Evolutionary conservation across 805 yeast genomes (phyloP).

Genomic region (Candida stauntonica): DNA sequence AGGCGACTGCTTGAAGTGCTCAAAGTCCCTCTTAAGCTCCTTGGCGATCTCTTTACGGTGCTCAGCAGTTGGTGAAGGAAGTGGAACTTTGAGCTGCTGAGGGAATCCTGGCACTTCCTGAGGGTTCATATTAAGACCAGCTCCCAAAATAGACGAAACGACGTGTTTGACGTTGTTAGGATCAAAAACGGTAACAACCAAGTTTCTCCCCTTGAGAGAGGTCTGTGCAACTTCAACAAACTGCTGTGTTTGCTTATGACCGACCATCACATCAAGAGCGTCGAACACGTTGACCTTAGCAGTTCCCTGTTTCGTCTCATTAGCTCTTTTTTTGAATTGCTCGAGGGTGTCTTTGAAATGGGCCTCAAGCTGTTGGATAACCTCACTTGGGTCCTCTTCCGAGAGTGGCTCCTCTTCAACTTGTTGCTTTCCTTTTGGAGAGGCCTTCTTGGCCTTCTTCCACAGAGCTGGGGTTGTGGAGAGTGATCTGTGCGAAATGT

Average conservation of each 20-base stretch:
- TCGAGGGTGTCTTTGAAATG: conserved; percentile 46
- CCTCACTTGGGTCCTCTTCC: conserved; percentile 21
- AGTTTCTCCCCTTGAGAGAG: conserved; percentile 58
- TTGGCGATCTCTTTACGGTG: conserved; percentile 51
- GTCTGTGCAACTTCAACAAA: conserved; percentile 71
- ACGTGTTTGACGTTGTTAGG: conserved; percentile 68
- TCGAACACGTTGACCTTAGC: conserved; percentile 67
- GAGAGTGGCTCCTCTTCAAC: conserved; percentile 11
- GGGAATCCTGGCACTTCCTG: conserved; percentile 68
- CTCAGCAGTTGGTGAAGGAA: conserved; percentile 74
- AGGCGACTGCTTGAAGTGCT: conserved; percentile 52
- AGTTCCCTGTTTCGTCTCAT: conserved; percentile 65
- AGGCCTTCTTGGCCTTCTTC: conserved; percentile 21
- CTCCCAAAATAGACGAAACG: conserved; percentile 62
- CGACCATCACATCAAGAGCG: conserved; percentile 45
- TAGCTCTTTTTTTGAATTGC: conserved; percentile 48
- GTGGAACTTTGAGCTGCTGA: conserved; percentile 65
- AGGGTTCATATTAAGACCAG: conserved; percentile 74
- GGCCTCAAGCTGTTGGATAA: conserved; percentile 15
- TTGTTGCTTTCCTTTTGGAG: neutral
- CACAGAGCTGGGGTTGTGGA: conserved; percentile 3
- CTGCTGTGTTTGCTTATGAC: conserved; percentile 40
- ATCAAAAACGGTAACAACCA: conserved; percentile 83
- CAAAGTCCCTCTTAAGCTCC: conserved; percentile 61
- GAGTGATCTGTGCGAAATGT: conserved; percentile 7